Evolutionary conservation across 164 flowering plant species (phyloP).

Genomic region (Protea cynaroides): DNA sequence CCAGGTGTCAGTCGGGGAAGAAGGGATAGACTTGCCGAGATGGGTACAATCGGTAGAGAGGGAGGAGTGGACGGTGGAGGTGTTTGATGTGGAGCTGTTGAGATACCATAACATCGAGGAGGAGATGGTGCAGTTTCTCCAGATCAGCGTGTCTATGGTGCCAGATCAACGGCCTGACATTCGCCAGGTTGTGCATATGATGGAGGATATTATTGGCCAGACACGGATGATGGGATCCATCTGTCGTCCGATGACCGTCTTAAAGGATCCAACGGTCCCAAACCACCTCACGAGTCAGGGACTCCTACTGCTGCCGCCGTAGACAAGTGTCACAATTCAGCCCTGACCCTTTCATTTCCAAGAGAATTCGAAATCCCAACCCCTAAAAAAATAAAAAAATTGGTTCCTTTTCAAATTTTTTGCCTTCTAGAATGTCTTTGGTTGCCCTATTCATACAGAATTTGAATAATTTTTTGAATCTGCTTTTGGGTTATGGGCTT

Average conservation of each 20-base stretch:
- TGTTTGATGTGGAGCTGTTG: slow-evolving; percentile 89
- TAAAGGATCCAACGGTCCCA: slow-evolving; percentile 68
- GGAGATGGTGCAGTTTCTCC: slow-evolving; percentile 94
- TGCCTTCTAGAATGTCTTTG: too few species aligned
- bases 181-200: slow-evolving; percentile 69
- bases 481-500: too few species aligned
- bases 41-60: slow-evolving; percentile 98
- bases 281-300: slow-evolving; percentile 53
- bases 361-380: too few species aligned
- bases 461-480: too few species aligned
- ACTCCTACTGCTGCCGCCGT: slow-evolving; percentile 48
- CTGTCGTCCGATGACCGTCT: slow-evolving; percentile 83
- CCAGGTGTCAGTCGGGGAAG: slow-evolving; percentile 84
- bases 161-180: slow-evolving; percentile 84
- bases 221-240: slow-evolving; percentile 63
- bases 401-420: too few species aligned
- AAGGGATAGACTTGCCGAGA: slow-evolving; percentile 89
- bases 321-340: too few species aligned
- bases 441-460: too few species aligned
- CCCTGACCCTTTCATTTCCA: too few species aligned
- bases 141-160: slow-evolving; percentile 73
- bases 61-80: slow-evolving; percentile 99
- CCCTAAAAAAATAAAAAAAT: too few species aligned
- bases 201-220: slow-evolving; percentile 68
- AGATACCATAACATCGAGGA: slow-evolving; percentile 78